Conservation (phyloP, 768 basidiomycete genomes). For the Amanita rimosa region DNA sequence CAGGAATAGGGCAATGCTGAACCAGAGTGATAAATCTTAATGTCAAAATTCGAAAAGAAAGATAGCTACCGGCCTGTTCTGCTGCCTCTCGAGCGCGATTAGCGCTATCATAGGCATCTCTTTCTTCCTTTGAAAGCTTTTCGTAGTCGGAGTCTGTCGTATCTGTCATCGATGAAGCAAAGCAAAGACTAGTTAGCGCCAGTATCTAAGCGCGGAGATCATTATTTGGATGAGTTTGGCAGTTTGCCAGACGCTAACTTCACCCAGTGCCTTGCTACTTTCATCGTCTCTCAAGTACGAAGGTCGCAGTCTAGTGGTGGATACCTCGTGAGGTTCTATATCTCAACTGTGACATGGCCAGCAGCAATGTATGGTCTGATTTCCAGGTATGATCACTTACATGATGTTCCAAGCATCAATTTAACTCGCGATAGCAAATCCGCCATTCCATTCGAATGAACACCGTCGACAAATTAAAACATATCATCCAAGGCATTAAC, state of each 20-base stretch:
- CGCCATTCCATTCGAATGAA: constrained; percentile 63
- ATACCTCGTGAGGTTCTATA: neutral
- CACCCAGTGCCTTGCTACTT: neutral
- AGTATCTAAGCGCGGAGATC: constrained; percentile 2
- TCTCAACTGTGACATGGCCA: constrained; percentile 35
- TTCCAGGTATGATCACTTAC: constrained; percentile 43
- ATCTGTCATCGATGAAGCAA: constrained; percentile 12
- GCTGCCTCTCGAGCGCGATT: constrained; percentile 56
- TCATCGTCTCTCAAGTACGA: neutral
- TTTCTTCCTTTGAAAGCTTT: constrained; percentile 65
- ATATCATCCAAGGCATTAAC: constrained; percentile 68
- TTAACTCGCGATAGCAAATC: constrained; percentile 35
- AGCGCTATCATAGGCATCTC: constrained; percentile 58
- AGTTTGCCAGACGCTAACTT: neutral
- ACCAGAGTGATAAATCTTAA: constrained; percentile 12
- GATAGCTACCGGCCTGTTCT: constrained; percentile 74
- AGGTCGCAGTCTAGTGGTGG: neutral
- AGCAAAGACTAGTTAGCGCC: constrained; percentile 6
- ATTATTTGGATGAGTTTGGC: neutral
- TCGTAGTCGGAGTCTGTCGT: constrained; percentile 48
- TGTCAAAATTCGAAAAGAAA: constrained; percentile 9
- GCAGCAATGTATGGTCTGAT: constrained; percentile 52
- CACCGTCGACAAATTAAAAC: constrained; percentile 80
- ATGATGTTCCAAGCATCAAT: neutral
- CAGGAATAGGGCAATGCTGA: constrained; percentile 84